These are phyloP conservation scores for Wickerhamomyces subpelliculosus DNA, from an alignment of 805 yeast genomes.

Conservation along the genomic window DNA sequence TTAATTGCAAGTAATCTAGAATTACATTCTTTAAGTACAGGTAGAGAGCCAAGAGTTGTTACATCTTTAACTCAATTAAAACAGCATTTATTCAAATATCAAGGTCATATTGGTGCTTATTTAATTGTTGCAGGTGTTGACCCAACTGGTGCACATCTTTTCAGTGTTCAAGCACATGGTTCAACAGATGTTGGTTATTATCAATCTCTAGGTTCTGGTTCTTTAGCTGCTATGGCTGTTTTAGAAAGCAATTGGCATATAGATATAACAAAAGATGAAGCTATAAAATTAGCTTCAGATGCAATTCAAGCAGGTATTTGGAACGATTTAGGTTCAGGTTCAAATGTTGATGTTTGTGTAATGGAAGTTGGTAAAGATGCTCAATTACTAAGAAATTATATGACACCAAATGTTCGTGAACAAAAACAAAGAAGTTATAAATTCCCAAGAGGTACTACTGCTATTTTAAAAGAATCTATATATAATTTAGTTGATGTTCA, in stretches of 20 bases:
- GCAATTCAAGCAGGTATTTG: slow-evolving; percentile 98
- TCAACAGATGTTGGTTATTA: slow-evolving; percentile 94
- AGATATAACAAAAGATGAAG: slow-evolving; percentile 77
- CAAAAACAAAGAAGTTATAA: slow-evolving; percentile 77
- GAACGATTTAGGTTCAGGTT: slow-evolving; percentile 98
- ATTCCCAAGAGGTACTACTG: slow-evolving; percentile 93
- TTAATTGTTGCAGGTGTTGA: slow-evolving; percentile 97
- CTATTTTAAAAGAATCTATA: slow-evolving; percentile 62
- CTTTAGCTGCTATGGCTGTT: slow-evolving; percentile 97
- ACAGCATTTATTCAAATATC: slow-evolving; percentile 94
- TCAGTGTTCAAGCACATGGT: slow-evolving; percentile 95
- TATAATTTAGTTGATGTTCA: slow-evolving; percentile 61
- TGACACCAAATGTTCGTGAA: slow-evolving; percentile 85
- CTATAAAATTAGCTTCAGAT: slow-evolving; percentile 82
- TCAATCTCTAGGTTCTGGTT: slow-evolving; percentile 91
- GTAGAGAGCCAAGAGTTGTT: slow-evolving; percentile 87
- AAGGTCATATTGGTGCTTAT: slow-evolving; percentile 96
- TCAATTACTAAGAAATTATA: slow-evolving; percentile 72
- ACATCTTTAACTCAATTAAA: slow-evolving; percentile 89
- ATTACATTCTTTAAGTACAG: slow-evolving; percentile 76
- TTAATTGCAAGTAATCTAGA: slow-evolving; percentile 86
- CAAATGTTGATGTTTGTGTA: slow-evolving; percentile 95
- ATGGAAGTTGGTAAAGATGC: slow-evolving; percentile 94
- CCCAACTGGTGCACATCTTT: slow-evolving; percentile 91
- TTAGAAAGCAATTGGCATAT: slow-evolving; percentile 83